Conservation (phyloP, 441 rosid species). For the Croton setiger region DNA sequence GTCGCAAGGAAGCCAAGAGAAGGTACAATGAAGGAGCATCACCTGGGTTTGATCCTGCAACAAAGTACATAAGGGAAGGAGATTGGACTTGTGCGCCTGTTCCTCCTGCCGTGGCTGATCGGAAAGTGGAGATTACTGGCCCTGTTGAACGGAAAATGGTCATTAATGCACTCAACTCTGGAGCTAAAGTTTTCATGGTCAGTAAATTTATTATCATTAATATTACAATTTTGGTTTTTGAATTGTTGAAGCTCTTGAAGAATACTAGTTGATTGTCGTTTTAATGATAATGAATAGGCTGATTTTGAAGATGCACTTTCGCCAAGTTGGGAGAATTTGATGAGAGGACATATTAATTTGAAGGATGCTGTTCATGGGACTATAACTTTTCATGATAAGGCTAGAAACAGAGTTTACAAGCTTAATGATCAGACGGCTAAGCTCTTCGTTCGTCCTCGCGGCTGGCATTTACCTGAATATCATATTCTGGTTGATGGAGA, state of each 20-base stretch:
- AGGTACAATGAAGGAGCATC: constrained; percentile 49
- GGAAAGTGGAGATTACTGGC: constrained; percentile 90
- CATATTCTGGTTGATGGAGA: constrained; percentile 83
- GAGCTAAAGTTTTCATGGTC: constrained; percentile 95
- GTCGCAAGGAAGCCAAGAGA: constrained; percentile 60
- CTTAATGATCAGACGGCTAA: constrained; percentile 80
- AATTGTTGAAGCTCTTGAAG: not conserved
- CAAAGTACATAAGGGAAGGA: constrained; percentile 59
- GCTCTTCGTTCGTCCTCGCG: constrained; percentile 85
- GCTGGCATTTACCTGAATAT: constrained; percentile 92
- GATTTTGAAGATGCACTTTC: constrained; percentile 92
- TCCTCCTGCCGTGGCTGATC: constrained; percentile 69
- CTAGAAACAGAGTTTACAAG: constrained; percentile 73
- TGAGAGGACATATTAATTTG: constrained; percentile 81
- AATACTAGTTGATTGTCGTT: not conserved
- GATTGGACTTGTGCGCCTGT: constrained; percentile 71
- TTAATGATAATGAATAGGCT: constrained; percentile 50
- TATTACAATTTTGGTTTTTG: too few species aligned
- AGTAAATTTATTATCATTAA: not conserved
- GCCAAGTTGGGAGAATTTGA: constrained; percentile 91
- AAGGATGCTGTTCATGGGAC: constrained; percentile 88
- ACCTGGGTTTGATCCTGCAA: constrained; percentile 81
- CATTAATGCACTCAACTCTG: constrained; percentile 92
- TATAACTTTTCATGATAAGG: constrained; percentile 67
- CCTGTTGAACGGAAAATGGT: constrained; percentile 93